Evolutionary conservation across 306 rosid species (phyloP), one percentile per base, ranked within the genome.

Genomic region (Urtica urens): DNA sequence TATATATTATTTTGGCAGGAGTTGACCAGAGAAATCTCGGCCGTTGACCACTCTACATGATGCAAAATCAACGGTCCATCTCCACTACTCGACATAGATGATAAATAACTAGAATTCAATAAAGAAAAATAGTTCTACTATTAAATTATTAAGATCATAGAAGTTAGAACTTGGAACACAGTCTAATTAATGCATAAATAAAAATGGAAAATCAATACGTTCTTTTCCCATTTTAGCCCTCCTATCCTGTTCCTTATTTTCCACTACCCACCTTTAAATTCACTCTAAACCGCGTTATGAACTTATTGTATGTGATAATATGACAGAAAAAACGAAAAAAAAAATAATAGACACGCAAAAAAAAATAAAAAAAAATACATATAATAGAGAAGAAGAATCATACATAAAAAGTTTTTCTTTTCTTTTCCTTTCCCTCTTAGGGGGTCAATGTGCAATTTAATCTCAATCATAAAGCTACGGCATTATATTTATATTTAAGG

Each of bases 231-330:
- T 25, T 47, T 21, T 47, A 47, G 20, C 52, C 52, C 34, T 18
- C 12, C 23, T 13, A 1, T 12, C 7, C 35, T 14, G 9, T 1
- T 46, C 7, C 30, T 11, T 8, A 16, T 33, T 46, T 46, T 22
- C 31, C 22, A 18, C 19, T 1, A 18, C 48, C 4, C 13, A 14
- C 22, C 33, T 26, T 24, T 20, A 24, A 24, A 47, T 5, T 47
- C 52, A 47, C 35, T 47, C 3, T 47, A 23, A 47, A 47, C 52
- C 35, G 52, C 52, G 52, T 47, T 44, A 11, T n/a, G n/a, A n/a
- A n/a, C n/a, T n/a, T n/a, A n/a, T n/a, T n/a, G n/a, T n/a, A n/a
- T n/a, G n/a, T n/a, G n/a, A n/a, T n/a, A n/a, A n/a, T n/a, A n/a
- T 44, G 49, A 10, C 51, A 46, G 31, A 46, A 48, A 14, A 9